Percentiles rank a stretch among this genome's conserved stretches.
Evolutionary conservation across 1,284 basidiomycete genomes (phyloP).

Genomic region (Amylostereum areolatum): DNA sequence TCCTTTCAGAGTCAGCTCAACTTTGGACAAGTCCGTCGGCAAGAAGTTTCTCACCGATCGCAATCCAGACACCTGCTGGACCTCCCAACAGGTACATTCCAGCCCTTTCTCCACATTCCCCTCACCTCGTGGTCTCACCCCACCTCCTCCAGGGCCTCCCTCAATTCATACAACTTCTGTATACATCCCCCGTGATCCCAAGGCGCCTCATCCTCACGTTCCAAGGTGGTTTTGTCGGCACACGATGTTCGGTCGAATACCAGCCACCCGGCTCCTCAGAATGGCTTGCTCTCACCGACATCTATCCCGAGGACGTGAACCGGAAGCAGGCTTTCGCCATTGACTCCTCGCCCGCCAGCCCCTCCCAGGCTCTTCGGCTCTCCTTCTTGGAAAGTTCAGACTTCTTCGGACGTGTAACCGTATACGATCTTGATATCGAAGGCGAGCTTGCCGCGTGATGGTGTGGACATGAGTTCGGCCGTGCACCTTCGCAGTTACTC

Average conservation of each 20-base stretch:
- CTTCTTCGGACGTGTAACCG: slow-evolving; percentile 69
- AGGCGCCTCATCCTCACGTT: slow-evolving; percentile 59
- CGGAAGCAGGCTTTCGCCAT: slow-evolving; percentile 61
- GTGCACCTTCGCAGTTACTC: no score
- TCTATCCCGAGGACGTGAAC: slow-evolving; percentile 77
- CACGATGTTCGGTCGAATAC: slow-evolving; percentile 46
- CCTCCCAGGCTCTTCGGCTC: slow-evolving; percentile 47
- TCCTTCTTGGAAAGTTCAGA: slow-evolving; percentile 74
- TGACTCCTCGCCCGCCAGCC: slow-evolving; percentile 9
- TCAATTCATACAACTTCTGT: slow-evolving; percentile 64
- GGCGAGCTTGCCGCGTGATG: no score
- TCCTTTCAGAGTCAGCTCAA: slow-evolving; percentile 70
- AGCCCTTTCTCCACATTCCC: neutral
- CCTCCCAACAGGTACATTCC: slow-evolving; percentile 62
- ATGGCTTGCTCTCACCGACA: slow-evolving; percentile 44
- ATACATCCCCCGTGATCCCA: slow-evolving; percentile 47
- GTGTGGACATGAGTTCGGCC: neutral
- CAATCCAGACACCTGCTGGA: slow-evolving; percentile 78
- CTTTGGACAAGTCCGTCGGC: slow-evolving; percentile 68
- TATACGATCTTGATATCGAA: slow-evolving; percentile 60
- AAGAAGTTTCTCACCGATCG: slow-evolving; percentile 69
- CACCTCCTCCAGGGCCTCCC: slow-evolving; percentile 52
- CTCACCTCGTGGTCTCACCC: neutral
- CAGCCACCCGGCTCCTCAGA: slow-evolving; percentile 18
- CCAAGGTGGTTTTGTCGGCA: slow-evolving; percentile 80